These are phyloP conservation scores for Aspergillus calidoustus DNA, from an alignment of 2,329 filamentous ascomycete genomes.

Conservation along the genomic window DNA sequence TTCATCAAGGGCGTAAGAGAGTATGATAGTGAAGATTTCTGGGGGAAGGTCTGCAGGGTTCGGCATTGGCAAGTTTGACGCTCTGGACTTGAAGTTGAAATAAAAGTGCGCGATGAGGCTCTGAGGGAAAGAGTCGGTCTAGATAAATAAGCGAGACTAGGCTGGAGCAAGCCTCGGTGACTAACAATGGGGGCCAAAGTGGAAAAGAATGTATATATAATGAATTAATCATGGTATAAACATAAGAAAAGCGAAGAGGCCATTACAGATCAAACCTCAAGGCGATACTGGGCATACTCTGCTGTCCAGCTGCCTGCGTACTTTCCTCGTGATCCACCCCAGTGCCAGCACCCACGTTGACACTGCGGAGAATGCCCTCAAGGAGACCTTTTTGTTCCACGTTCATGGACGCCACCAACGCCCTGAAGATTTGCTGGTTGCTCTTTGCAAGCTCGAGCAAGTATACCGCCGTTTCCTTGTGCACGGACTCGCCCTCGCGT, in stretches of 20 bases:
- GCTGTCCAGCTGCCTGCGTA: conserved; percentile 55
- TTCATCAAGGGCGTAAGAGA: not conserved
- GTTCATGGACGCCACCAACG: conserved; percentile 72
- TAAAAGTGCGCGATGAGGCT: not conserved
- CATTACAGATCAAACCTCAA: conserved; percentile 88
- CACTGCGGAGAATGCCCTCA: conserved; percentile 74
- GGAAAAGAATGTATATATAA: not conserved
- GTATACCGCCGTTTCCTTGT: conserved; percentile 74
- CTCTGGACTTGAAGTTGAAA: not conserved
- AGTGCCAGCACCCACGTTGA: conserved; percentile 53
- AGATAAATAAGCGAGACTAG: not conserved
- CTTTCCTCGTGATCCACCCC: conserved; percentile 47
- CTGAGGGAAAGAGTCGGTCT: not conserved
- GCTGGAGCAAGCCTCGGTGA: not conserved
- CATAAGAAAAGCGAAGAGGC: not conserved
- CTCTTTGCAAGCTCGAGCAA: conserved; percentile 80
- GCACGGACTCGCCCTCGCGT: conserved; percentile 62
- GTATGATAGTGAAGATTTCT: not conserved
- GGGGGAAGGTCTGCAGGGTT: not conserved
- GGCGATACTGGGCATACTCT: conserved; percentile 76
- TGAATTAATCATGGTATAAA: not conserved
- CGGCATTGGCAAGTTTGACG: not conserved
- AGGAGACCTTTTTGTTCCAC: conserved; percentile 74
- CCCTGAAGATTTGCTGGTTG: conserved; percentile 74
- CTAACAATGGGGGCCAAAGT: not conserved